Evolutionary conservation across 495 filamentous ascomycete species (phyloP), one percentile per base, ranked within the genome.

Genomic region (Hypoxylon lienhwacheense): DNA sequence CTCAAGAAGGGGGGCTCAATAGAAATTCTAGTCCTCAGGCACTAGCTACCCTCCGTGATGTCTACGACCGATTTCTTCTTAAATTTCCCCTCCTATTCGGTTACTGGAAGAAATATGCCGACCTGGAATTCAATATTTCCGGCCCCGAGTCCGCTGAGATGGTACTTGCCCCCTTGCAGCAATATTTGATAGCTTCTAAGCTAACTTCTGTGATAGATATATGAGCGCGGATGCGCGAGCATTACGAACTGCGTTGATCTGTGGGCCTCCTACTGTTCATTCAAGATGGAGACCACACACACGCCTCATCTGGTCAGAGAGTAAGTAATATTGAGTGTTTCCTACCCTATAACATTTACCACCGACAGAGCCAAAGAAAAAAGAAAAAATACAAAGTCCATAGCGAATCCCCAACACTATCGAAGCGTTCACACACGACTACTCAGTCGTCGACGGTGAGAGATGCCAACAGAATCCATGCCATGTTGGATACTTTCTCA

Each of bases 41-140:
- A 4, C 91, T 99, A 61, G 86, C 88, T 16, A 84, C 89, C 7
- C 85, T 87, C 22, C 84, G 93, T 62, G 81, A 87, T 60, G 80
- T 85, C 43, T 97, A 95, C 70, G 95, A 99, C 68, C 82, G 87
- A 6, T 92, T 99, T 66, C 83, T 99, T 6, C 86, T 90, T 45
- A 96, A 95, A 66, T 99, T 97, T 64, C 93, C 93, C 1, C 78
- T 97, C 17, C 81, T 97, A 1, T 99, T 97, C 67, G 93, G 91
- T 32, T 99, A 97, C 72, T 99, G 93, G 93, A 97, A 97, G 76
- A 97, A 96, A 70, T 98, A 99, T 83, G 93, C 93, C 60, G 93
- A 97, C 66, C 73, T 96, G 17, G 93, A 99, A 66, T 99, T 99
- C 71, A 88, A 88, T 11, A 96, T 97, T 57, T 90, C 90, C 4